Base-by-base conservation (phyloP, 495 filamentous ascomycete species). In the Cryomyces minteri region DNA sequence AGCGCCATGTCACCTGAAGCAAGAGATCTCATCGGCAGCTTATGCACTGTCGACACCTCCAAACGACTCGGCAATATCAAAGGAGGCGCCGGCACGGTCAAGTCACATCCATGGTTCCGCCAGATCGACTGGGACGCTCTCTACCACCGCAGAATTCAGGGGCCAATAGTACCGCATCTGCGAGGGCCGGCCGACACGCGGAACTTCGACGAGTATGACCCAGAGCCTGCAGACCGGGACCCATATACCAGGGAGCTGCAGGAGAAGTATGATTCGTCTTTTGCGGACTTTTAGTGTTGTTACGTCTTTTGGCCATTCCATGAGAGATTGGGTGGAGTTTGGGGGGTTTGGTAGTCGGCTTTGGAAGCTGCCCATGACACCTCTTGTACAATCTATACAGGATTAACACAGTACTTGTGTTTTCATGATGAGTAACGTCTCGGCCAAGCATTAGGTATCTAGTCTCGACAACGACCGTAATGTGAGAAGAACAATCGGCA, bases 121-220 rank as follows among this genome's bases (percentile, higher is more conserved):
- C 71, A 72, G 32, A 74, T 95, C 44, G 71, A 85, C 52, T 98
- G 90, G 90, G 77, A 94, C 36, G 80, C 80, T 36, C 62, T 95
- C 25, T 85, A 82, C 48, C 48, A 66, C 48, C 43, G 73, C 18
- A 71, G 73, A 39, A 63, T 77, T 45, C 70, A 79, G 46, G 87
- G 87, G 0, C 88, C 88, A 12, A 94, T 96, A 51, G 73, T 93
- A 41, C 88, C 88, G 6, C 75, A 80, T 55, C 66, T 96, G 32
- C 69, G 79, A 30, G 80, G 79, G 49, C 72, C 82, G 4, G 86
- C 84, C 10, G 88, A 96, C 57, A 78, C 84, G 4, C 74, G 80
- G 44, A 94, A 90, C 59, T 96, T 95, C 50, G 88, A 94, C 49
- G 70, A 85, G 41, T 96, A 95, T 53, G 83, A 76, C 60, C 67